A percentile compares a stretch with the other conserved stretches of the same genome.
Evolutionary conservation across 2,329 filamentous ascomycete genomes (phyloP).

Genomic region (Polychaeton citri): DNA sequence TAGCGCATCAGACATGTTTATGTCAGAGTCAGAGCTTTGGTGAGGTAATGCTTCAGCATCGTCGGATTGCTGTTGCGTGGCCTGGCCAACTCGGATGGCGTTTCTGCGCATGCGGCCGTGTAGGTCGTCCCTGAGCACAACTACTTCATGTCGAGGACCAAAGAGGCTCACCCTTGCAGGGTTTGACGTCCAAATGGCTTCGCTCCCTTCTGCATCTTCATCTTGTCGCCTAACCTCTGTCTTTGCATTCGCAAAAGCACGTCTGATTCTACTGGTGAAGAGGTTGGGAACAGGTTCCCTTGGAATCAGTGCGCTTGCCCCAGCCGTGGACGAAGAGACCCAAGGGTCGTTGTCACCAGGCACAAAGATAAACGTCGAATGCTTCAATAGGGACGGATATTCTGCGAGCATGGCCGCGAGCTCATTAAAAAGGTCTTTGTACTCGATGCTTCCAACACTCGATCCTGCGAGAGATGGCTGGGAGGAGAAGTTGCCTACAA

Average conservation of each 20-base stretch:
- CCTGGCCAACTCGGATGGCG: constrained; percentile 54
- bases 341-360: constrained; percentile 97
- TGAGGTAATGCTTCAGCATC: constrained; percentile 20
- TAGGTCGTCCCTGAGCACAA: constrained; percentile 78
- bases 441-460: constrained; percentile 73
- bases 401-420: constrained; percentile 72
- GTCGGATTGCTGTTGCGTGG: constrained; percentile 24
- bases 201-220: constrained; percentile 45
- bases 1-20: background rate
- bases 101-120: constrained; percentile 64
- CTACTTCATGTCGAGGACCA: constrained; percentile 74
- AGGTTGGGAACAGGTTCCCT: constrained; percentile 65
- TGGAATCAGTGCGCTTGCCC: constrained; percentile 57
- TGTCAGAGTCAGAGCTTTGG: too few species aligned
- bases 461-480: constrained; percentile 48
- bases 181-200: constrained; percentile 80
- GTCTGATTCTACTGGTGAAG: constrained; percentile 76
- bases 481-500: constrained; percentile 72
- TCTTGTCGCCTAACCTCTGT: constrained; percentile 44
- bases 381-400: constrained; percentile 65
- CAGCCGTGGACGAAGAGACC: constrained; percentile 71
- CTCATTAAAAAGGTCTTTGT: constrained; percentile 90
- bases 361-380: constrained; percentile 78
- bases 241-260: constrained; percentile 68
- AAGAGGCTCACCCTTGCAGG: constrained; percentile 73